Percentiles rank a stretch among this genome's conserved stretches.
Conservation (phyloP, 176 grass and related monocot genomes). For the Olyra latifolia region DNA sequence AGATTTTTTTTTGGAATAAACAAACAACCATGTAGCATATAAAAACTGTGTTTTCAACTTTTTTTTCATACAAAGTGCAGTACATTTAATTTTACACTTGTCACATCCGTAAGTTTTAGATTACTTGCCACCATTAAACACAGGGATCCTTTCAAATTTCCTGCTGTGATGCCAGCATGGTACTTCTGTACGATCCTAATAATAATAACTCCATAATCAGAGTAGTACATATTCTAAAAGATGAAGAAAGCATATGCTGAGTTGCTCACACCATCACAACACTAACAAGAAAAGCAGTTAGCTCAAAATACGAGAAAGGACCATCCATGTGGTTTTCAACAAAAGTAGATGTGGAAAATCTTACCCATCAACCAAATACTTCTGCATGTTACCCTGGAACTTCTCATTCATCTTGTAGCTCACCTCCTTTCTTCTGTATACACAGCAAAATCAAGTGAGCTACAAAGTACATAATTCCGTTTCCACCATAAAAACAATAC, state of each 20-base stretch:
- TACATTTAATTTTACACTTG: background rate
- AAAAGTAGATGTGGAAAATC: background rate
- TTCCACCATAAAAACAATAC: background rate
- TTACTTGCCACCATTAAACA: slow-evolving; percentile 7
- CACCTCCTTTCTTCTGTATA: slow-evolving; percentile 67
- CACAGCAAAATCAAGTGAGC: slow-evolving; percentile 14
- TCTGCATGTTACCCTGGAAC: slow-evolving; percentile 90
- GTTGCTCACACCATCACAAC: background rate
- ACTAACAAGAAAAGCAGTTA: background rate
- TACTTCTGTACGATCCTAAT: background rate
- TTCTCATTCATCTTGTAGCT: slow-evolving; percentile 88
- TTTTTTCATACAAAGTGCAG: background rate
- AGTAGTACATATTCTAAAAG: background rate
- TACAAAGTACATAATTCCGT: background rate
- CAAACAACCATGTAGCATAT: background rate
- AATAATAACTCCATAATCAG: background rate
- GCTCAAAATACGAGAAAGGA: slow-evolving; percentile 18
- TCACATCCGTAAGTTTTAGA: background rate
- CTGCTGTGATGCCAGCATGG: background rate
- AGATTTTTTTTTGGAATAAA: background rate
- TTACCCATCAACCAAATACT: slow-evolving; percentile 80
- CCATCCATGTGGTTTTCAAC: background rate
- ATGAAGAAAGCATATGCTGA: background rate
- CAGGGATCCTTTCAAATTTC: background rate
- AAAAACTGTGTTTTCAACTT: background rate